Base-by-base conservation (phyloP, 805 yeast genomes). In the Monosporozyma unispora region DNA sequence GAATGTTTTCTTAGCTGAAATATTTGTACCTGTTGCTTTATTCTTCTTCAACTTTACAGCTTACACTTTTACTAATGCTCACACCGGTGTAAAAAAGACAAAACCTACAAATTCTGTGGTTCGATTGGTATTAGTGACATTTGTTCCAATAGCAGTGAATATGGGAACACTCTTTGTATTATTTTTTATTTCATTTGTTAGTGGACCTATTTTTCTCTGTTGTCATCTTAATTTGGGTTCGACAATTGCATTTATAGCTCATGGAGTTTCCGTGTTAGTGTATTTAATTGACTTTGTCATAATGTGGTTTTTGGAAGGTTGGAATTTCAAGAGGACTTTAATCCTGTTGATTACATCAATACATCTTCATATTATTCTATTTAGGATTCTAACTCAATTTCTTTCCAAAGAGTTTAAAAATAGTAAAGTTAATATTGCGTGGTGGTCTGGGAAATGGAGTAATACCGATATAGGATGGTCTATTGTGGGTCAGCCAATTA, bases 401-500 rank as follows among this genome's bases (percentile, higher is more conserved):
- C 62, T 86, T 39, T 76, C 85, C 7, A 73, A 83, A 45, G 96
- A 87, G 58, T 75, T 75, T 55, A 76, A 73, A 50, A 79, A 75
- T 54, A 84, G 77, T 53, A 74, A 70, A 43, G 67, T 86, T 0
- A 85, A 82, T 57, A 62, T 76, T 35, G 82, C 90, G 2, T 83
- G 88, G 87, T 84, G 90, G 89, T 76, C 87, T 10, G 89, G 90
- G 0, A 78, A 74, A 49, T 84, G 91, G 91, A 58, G 75, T 44
- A 73, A 73, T 12, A 73, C 81, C 0, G 81, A 81, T 0, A 69
- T 83, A 43, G 87, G 89, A 0, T 78, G 82, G 79, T 63, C 75
- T 44, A 68, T 78, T 0, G 47, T 83, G 5, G 68, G 81, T 2
- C 89, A 82, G 53, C 89, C 89, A 1, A 51, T 74, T 2, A 67